A percentile compares a stretch with the other conserved stretches of the same genome.
Evolutionary conservation across 352 stramenopile genomes (phyloP).

Genomic region (Phytophthora fragariaefolia): DNA sequence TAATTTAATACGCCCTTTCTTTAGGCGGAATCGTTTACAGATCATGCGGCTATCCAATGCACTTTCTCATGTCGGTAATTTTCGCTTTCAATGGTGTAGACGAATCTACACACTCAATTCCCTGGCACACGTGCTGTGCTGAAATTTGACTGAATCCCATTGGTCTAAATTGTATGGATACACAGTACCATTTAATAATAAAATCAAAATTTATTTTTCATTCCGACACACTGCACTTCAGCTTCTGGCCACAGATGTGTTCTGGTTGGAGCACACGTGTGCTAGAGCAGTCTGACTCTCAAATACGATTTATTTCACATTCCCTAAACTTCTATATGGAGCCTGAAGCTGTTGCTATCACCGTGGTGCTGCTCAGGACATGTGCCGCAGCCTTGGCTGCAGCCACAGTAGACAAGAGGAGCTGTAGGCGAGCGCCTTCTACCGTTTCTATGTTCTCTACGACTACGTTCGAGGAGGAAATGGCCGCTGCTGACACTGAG

Average conservation of each 20-base stretch:
- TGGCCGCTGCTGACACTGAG: conserved; percentile 3
- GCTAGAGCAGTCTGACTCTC: neutral
- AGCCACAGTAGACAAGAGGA: conserved; percentile 1
- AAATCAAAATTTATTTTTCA: neutral
- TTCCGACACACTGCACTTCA: conserved; percentile 6
- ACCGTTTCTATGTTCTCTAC: conserved; percentile 9
- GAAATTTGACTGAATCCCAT: conserved; percentile 1
- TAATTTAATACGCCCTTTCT: too few relatives aligned
- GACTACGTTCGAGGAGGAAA: conserved; percentile 14
- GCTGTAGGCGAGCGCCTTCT: neutral
- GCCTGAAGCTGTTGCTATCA: neutral
- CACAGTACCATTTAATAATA: conserved; percentile 12
- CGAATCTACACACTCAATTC: too few relatives aligned
- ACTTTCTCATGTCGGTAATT: too few relatives aligned
- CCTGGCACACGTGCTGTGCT: neutral
- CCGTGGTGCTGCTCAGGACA: neutral
- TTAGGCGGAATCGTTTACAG: too few relatives aligned
- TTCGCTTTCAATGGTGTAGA: too few relatives aligned
- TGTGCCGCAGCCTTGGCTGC: neutral
- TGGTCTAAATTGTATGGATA: conserved; percentile 4
- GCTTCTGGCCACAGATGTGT: neutral
- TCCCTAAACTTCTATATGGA: neutral
- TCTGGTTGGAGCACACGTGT: conserved; percentile 1
- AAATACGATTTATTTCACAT: neutral
- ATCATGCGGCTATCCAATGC: too few relatives aligned